Evolutionary conservation across 2,329 filamentous ascomycete genomes (phyloP).

Genomic region (Exophiala xenobiotica): DNA sequence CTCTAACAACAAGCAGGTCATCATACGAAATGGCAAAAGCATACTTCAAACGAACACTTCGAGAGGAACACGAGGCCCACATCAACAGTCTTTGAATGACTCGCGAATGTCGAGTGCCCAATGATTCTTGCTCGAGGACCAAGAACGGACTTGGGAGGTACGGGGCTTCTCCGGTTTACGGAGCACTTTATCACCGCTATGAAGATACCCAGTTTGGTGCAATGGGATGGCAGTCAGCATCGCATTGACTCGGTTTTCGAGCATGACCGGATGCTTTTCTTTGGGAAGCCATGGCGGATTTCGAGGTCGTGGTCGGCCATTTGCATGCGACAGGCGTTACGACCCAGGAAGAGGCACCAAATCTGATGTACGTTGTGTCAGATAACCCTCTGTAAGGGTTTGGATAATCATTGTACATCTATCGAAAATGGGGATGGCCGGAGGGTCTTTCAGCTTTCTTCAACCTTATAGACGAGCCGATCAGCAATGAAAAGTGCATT

Average conservation of each 20-base stretch:
- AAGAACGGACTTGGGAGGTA: no score
- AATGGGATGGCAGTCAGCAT: not conserved
- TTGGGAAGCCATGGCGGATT: not conserved
- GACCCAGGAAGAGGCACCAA: not conserved
- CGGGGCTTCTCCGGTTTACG: not conserved
- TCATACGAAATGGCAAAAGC: conserved; percentile 69
- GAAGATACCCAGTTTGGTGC: conserved; percentile 19
- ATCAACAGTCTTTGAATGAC: conserved; percentile 21
- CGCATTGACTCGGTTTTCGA: conserved; percentile 2
- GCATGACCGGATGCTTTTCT: conserved; percentile 13
- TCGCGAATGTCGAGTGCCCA: not conserved
- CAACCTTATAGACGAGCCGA: conserved; percentile 17
- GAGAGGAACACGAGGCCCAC: conserved; percentile 31
- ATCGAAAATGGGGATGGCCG: conserved; percentile 15
- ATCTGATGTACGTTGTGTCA: conserved; percentile 7
- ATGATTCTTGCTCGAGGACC: no score
- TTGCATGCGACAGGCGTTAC: conserved; percentile 16
- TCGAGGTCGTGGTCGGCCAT: conserved; percentile 6
- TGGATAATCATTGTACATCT: conserved; percentile 27
- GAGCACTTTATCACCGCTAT: conserved; percentile 3
- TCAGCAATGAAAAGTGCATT: conserved; percentile 18
- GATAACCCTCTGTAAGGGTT: conserved; percentile 5
- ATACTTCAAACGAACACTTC: conserved; percentile 55
- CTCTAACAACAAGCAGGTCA: conserved; percentile 45
- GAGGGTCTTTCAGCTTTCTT: conserved; percentile 9